Percentiles rank a stretch among this genome's conserved stretches.
Evolutionary conservation across 371 early-diverging fungal species (phyloP).

Genomic region (Mucor ambiguus): DNA sequence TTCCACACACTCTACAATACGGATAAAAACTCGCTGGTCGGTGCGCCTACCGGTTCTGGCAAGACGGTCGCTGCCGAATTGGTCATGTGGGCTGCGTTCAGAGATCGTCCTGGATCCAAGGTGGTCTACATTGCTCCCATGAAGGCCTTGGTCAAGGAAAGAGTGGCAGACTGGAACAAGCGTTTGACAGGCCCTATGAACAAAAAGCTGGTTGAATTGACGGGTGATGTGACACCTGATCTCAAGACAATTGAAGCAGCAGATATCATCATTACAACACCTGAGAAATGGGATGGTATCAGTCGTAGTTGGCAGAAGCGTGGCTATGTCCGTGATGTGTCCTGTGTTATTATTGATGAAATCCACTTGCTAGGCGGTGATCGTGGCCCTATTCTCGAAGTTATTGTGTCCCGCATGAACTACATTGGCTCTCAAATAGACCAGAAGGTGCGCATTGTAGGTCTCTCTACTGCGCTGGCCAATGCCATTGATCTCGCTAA

Average conservation of each 20-base stretch:
- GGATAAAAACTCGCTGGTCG: slow-evolving; percentile 87
- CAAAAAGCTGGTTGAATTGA: slow-evolving; percentile 90
- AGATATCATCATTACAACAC: slow-evolving; percentile 97
- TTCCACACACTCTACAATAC: slow-evolving; percentile 95
- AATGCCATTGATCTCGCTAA: slow-evolving; percentile 96
- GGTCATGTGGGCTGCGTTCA: slow-evolving; percentile 90
- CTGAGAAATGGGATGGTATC: slow-evolving; percentile 99
- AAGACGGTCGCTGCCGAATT: slow-evolving; percentile 98
- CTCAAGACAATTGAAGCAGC: slow-evolving; percentile 82
- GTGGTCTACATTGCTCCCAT: slow-evolving; percentile 99
- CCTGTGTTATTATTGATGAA: slow-evolving; percentile 97
- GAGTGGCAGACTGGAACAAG: slow-evolving; percentile 88
- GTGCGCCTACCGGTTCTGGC: slow-evolving; percentile 99
- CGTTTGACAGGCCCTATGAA: slow-evolving; percentile 81
- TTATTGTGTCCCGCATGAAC: slow-evolving; percentile 97
- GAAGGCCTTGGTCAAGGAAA: slow-evolving; percentile 98
- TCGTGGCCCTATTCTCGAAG: slow-evolving; percentile 97
- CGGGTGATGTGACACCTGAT: slow-evolving; percentile 97
- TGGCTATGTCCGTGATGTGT: slow-evolving; percentile 81
- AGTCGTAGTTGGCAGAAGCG: slow-evolving; percentile 90
- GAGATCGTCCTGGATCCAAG: slow-evolving; percentile 82
- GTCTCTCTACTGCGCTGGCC: slow-evolving; percentile 97
- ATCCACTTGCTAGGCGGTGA: slow-evolving; percentile 98
- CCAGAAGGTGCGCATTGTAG: slow-evolving; percentile 90
- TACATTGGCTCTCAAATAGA: slow-evolving; percentile 79